Percentiles rank a stretch among this genome's conserved stretches.
Conservation (phyloP, 2,329 filamentous ascomycete species). For the Celoporthe dispersa region DNA sequence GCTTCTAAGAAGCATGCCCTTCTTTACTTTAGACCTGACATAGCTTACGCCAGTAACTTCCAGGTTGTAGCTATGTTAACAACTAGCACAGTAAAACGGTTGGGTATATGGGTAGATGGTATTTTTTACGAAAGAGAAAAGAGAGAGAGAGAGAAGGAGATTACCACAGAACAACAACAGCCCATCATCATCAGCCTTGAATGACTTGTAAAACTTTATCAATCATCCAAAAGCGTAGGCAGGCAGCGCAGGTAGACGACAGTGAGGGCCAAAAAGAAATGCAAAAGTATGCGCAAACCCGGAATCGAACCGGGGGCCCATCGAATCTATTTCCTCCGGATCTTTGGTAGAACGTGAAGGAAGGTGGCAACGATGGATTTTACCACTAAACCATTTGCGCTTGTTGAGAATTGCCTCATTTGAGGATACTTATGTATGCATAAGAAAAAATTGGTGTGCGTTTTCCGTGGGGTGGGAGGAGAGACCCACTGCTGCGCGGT, state of each 20-base stretch:
- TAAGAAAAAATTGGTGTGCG: no score
- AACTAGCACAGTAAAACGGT: no score
- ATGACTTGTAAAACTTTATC: neutral
- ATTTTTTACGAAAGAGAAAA: no score
- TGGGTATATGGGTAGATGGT: no score
- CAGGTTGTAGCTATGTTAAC: no score
- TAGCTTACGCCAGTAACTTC: neutral
- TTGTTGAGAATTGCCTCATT: neutral
- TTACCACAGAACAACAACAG: no score
- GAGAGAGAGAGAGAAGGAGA: no score
- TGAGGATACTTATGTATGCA: neutral
- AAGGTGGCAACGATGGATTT: conserved; percentile 21
- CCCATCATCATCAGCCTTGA: no score
- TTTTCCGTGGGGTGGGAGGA: no score
- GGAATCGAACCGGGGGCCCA: conserved; percentile 7
- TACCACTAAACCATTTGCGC: conserved; percentile 24
- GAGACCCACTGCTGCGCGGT: neutral
- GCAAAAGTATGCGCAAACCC: conserved; percentile 2
- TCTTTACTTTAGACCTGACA: neutral
- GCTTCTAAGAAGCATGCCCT: neutral
- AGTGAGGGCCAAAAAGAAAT: neutral
- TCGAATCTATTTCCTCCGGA: neutral
- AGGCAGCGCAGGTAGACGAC: no score
- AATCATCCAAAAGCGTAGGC: neutral
- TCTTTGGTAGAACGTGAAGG: neutral